phyloP scores from a whole-genome alignment of 2,329 filamentous ascomycete species.

The Fusarium xylarioides region DNA sequence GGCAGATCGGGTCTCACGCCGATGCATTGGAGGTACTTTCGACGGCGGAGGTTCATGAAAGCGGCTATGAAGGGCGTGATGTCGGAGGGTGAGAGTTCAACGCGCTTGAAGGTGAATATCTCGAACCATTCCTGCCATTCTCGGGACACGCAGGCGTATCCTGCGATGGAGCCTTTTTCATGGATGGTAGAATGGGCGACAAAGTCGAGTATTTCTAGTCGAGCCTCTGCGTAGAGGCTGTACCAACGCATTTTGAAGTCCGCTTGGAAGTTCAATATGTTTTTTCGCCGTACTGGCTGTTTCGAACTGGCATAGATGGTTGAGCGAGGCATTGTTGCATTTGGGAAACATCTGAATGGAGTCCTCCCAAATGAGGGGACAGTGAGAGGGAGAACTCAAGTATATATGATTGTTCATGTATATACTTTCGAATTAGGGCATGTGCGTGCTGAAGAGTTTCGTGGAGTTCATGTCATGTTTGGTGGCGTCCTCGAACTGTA shows the following conservation, averaged over 20 bases:
- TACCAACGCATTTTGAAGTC: neutral
- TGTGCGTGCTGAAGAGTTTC: neutral
- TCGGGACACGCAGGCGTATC: neutral
- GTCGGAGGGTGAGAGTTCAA: neutral
- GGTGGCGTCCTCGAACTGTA: neutral
- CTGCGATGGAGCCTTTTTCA: neutral
- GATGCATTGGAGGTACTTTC: neutral
- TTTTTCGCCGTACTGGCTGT: neutral
- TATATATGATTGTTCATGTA: rapidly evolving
- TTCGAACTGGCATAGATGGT: too few species aligned
- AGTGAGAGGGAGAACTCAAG: rapidly evolving
- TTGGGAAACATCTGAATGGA: neutral
- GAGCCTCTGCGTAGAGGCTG: neutral
- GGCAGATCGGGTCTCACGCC: neutral
- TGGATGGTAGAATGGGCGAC: neutral
- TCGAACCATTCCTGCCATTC: neutral
- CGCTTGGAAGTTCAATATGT: rapidly evolving
- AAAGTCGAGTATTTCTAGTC: neutral
- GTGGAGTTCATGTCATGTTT: neutral
- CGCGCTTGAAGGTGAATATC: neutral
- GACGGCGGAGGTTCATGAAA: neutral
- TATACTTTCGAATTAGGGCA: neutral
- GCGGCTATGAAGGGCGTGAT: neutral
- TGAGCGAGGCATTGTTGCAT: too few species aligned
- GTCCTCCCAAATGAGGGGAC: rapidly evolving